Evolutionary conservation across 1,284 basidiomycete genomes (phyloP).

Genomic region (Tilletiaria anomala): DNA sequence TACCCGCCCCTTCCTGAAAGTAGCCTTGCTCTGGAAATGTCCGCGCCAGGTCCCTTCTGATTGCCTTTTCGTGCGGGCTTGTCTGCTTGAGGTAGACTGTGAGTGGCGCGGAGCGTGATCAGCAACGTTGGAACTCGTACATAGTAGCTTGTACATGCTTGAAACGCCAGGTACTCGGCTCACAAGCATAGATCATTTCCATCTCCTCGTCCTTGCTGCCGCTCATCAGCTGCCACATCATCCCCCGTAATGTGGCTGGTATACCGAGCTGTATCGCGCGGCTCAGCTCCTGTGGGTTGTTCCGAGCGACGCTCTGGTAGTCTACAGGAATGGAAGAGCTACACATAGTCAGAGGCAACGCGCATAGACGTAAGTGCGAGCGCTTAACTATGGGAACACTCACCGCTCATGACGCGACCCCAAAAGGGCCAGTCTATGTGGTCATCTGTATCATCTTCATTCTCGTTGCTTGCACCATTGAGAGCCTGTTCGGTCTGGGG

Average conservation of each 20-base stretch:
- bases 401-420: conserved; percentile 82
- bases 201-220: conserved; percentile 72
- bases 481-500: neutral
- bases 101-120: neutral
- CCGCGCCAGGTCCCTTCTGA: neutral
- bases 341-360: neutral
- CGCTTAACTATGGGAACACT: too few relatives aligned
- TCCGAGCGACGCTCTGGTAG: conserved; percentile 45
- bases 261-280: conserved; percentile 84
- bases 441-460: conserved; percentile 8
- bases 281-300: conserved; percentile 49
- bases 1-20: too few relatives aligned
- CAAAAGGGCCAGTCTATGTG: conserved; percentile 65
- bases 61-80: neutral
- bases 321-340: too few relatives aligned
- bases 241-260: conserved; percentile 67
- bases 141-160: neutral
- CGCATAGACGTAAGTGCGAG: conserved; percentile 43
- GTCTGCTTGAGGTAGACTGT: conserved; percentile 57
- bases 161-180: neutral
- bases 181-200: conserved; percentile 64
- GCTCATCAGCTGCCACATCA: conserved; percentile 97
- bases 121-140: too few relatives aligned
- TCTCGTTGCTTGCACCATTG: conserved; percentile 3
- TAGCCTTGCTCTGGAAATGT: neutral